Conservation (phyloP, 2,329 filamentous ascomycete species). For the Neospermospora avenae region DNA sequence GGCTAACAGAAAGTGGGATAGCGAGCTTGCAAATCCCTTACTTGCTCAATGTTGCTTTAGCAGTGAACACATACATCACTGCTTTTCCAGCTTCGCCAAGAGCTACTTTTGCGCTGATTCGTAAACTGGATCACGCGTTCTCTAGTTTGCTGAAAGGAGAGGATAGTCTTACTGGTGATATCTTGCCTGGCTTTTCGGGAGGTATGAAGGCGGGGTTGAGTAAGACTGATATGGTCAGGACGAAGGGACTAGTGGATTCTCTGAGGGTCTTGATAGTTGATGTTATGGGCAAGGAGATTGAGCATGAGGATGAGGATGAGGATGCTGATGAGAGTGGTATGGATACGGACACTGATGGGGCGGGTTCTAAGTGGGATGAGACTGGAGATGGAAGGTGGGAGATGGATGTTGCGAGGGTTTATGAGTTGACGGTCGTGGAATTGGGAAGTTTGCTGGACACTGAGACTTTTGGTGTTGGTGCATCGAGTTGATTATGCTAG, state of each 20-base stretch:
- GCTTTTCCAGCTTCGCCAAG: slow-evolving; percentile 67
- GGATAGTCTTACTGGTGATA: slow-evolving; percentile 61
- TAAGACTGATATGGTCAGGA: slow-evolving; percentile 80
- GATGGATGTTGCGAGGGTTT: slow-evolving; percentile 72
- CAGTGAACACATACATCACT: slow-evolving; percentile 68
- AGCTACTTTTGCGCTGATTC: slow-evolving; percentile 67
- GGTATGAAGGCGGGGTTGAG: slow-evolving; percentile 61
- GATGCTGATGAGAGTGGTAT: slow-evolving; percentile 16
- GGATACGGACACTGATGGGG: slow-evolving; percentile 35
- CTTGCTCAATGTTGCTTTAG: slow-evolving; percentile 71
- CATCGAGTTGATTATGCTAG: neutral
- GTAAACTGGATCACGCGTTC: slow-evolving; percentile 82
- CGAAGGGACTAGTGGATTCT: slow-evolving; percentile 76
- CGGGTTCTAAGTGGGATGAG: slow-evolving; percentile 31
- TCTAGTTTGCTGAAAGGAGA: slow-evolving; percentile 67
- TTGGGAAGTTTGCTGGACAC: slow-evolving; percentile 63
- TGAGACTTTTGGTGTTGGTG: slow-evolving; percentile 6
- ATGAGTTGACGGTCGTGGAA: slow-evolving; percentile 74
- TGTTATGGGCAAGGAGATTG: slow-evolving; percentile 55
- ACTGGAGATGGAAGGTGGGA: slow-evolving; percentile 55
- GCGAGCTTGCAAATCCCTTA: slow-evolving; percentile 80
- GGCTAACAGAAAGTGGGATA: slow-evolving; percentile 35
- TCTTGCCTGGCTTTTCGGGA: slow-evolving; percentile 67
- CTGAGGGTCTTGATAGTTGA: slow-evolving; percentile 70
- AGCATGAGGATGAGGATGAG: slow-evolving; percentile 37